A percentile compares a stretch with the other conserved stretches of the same genome.
phyloP scores from a whole-genome alignment of 169 alveolate species.

The Amoebophrya sp. region DNA sequence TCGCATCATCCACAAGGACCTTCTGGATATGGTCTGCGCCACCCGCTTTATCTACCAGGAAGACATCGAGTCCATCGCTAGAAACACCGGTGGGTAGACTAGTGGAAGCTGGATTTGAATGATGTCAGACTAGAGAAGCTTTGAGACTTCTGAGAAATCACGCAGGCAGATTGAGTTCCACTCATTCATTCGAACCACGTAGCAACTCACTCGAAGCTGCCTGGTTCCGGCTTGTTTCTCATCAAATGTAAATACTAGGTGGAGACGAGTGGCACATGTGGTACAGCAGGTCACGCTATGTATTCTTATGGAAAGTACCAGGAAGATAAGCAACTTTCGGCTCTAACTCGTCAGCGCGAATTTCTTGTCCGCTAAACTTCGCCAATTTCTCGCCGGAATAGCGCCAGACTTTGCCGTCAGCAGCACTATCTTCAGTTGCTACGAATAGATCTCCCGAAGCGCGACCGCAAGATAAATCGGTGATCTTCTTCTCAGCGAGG shows the following conservation, averaged over 20 bases:
- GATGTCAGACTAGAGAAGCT: too few relatives aligned
- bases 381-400: background rate
- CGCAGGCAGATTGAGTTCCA: too few relatives aligned
- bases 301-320: background rate
- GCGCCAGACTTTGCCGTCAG: background rate
- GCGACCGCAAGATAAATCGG: background rate
- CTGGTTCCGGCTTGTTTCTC: background rate
- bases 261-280: background rate
- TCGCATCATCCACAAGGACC: background rate
- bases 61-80: background rate
- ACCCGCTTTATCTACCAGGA: background rate
- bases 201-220: background rate
- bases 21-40: background rate
- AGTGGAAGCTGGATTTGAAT: background rate
- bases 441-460: background rate
- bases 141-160: too few relatives aligned
- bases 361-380: background rate
- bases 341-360: background rate
- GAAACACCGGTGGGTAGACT: background rate
- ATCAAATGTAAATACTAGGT: background rate
- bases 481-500: background rate
- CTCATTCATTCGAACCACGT: too few relatives aligned
- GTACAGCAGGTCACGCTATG: background rate
- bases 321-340: background rate
- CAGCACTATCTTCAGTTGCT: background rate